Conservation (phyloP, 139 green algal genomes). For the Auxenochlorella pyrenoidosa region DNA sequence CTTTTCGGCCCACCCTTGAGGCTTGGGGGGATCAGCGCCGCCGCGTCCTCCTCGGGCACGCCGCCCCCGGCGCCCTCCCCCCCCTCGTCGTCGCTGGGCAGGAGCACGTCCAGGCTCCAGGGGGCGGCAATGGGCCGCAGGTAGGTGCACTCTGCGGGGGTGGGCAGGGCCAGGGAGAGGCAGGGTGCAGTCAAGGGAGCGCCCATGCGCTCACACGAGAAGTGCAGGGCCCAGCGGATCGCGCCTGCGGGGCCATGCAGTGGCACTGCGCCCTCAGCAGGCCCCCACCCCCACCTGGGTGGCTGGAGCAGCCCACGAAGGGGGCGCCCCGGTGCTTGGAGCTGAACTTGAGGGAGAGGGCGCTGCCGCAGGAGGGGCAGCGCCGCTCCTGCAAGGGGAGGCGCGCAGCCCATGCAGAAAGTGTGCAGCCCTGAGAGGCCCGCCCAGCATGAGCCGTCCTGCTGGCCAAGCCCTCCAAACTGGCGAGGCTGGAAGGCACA, state of each 20-base stretch:
- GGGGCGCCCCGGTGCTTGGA: background rate
- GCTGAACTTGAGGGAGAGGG: constrained; percentile 42
- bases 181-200: background rate
- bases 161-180: background rate
- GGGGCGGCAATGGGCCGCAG: background rate
- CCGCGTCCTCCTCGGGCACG: background rate
- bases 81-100: background rate
- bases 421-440: too few relatives aligned
- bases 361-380: constrained; percentile 31
- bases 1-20: background rate
- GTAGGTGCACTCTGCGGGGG: background rate
- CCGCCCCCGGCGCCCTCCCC: background rate
- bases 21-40: background rate
- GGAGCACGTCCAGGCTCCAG: background rate
- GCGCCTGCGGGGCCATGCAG: too few relatives aligned
- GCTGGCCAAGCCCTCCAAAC: too few relatives aligned
- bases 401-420: background rate
- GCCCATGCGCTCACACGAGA: background rate
- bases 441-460: background rate
- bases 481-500: background rate
- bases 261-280: too few relatives aligned
- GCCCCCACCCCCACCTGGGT: constrained; percentile 19
- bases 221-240: too few relatives aligned
- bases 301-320: constrained; percentile 70
- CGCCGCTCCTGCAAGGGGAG: background rate